Conservation (phyloP, 306 rosid species). For the Luffa acutangula region DNA sequence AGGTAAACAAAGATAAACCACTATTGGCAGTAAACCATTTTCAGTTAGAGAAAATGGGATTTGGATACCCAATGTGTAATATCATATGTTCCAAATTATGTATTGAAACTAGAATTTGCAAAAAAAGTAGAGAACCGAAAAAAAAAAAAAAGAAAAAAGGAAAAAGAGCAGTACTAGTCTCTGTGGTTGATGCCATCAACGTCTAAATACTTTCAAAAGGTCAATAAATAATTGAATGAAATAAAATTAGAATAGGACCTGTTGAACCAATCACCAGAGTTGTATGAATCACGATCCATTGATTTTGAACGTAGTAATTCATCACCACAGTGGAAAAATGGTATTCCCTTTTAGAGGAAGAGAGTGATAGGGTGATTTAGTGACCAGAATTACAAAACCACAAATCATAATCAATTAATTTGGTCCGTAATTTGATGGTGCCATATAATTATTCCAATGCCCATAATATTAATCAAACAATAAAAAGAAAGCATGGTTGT, state of each 20-base stretch:
- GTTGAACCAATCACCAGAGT: slow-evolving; percentile 97
- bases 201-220: slow-evolving; percentile 1
- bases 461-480: background rate
- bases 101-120: background rate
- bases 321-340: slow-evolving; percentile 82
- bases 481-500: background rate
- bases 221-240: background rate
- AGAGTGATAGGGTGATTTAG: background rate
- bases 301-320: slow-evolving; percentile 92
- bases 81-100: background rate
- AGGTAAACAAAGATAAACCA: background rate
- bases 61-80: background rate
- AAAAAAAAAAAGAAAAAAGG: background rate
- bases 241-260: slow-evolving; percentile 34
- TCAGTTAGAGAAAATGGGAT: background rate
- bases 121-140: background rate
- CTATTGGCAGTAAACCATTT: slow-evolving; percentile 1
- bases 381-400: background rate
- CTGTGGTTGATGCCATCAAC: background rate
- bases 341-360: slow-evolving; percentile 55
- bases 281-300: slow-evolving; percentile 92
- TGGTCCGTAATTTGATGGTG: background rate
- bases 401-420: background rate
- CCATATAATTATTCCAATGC: background rate
- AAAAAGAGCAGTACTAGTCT: background rate